Base-by-base conservation (phyloP, 345 rosid species). In the Zanthoxylum bungeanum region DNA sequence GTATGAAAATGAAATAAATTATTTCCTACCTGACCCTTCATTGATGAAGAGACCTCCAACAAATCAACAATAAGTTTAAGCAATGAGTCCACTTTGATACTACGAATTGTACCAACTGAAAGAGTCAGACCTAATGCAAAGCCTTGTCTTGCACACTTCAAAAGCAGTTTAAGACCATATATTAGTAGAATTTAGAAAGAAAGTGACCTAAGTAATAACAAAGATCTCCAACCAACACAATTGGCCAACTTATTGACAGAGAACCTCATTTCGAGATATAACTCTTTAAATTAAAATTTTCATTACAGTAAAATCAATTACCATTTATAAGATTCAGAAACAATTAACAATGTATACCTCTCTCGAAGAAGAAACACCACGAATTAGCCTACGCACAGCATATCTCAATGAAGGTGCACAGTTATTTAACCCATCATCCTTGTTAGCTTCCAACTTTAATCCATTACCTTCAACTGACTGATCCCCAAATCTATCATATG, bases 131-230 rank as follows among this genome's bases (percentile, higher is more conserved):
- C 99, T 82, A 95, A 82, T 1, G 99, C 91, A 85, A 93, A 96
- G 46, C 98, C 98, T 77, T 91, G 97, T 72, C 98, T 91, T 46
- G 97, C 99, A 75, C 93, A 93, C 98, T 93, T 84, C 78, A 80
- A 74, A 66, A 69, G 25, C 46, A 71, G 50, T 36, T 50, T 12
- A 42, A 68, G 30, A 68, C 24, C 28, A 56, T 49, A 24, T 5
- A 55, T 27, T 66, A 33, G 34, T 51, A 34, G 58, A 62, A 39
- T 21, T 71, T 42, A 70, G 73, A 58, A 36, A 30, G 31, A 66
- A 27, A 25, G 34, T 49, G 19, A 31, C n/a, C 9, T 44, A 24
- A 21, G 5, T 44, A 52, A 77, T 9, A 68, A 59, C 58, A 56
- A 51, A 63, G 40, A 47, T 57, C 46, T 42, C 49, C 19, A 4